Evolutionary conservation across 768 basidiomycete genomes (phyloP).

Genomic region (Daedalea quercina): DNA sequence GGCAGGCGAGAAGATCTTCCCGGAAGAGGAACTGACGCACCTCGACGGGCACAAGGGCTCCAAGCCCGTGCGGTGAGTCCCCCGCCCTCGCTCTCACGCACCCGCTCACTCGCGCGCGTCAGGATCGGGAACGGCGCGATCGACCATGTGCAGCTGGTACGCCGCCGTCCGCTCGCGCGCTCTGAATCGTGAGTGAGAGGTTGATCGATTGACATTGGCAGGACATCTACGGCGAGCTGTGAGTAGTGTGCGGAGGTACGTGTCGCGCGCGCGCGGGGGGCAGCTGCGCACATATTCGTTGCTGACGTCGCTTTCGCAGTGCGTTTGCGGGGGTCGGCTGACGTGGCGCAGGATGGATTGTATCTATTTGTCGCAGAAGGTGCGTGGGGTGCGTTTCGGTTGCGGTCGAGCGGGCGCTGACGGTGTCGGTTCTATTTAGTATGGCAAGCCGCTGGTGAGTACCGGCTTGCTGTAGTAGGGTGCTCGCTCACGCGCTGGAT

Average conservation of each 20-base stretch:
- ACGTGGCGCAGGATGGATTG: constrained; percentile 68
- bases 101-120: background rate
- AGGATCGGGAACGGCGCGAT: constrained; percentile 95
- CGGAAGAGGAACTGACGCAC: constrained; percentile 78
- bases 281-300: background rate
- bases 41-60: constrained; percentile 86
- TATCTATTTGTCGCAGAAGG: constrained; percentile 95
- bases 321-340: background rate
- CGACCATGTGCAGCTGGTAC: constrained; percentile 82
- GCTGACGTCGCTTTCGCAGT: background rate
- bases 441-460: constrained; percentile 69
- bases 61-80: constrained; percentile 59
- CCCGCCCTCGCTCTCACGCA: background rate
- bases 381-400: too few species aligned
- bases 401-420: too few species aligned
- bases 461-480: too few species aligned
- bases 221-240: constrained; percentile 98
- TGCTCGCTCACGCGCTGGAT: too few species aligned
- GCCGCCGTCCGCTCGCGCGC: background rate
- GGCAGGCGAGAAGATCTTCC: constrained; percentile 60
- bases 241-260: background rate
- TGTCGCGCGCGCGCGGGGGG: background rate
- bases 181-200: too few species aligned
- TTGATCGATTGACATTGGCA: constrained; percentile 22
- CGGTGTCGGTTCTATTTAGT: constrained; percentile 34